Percentiles rank a stretch among this genome's conserved stretches.
phyloP scores from a whole-genome alignment of 345 rosid species.

The Chamaenerion angustifolium region DNA sequence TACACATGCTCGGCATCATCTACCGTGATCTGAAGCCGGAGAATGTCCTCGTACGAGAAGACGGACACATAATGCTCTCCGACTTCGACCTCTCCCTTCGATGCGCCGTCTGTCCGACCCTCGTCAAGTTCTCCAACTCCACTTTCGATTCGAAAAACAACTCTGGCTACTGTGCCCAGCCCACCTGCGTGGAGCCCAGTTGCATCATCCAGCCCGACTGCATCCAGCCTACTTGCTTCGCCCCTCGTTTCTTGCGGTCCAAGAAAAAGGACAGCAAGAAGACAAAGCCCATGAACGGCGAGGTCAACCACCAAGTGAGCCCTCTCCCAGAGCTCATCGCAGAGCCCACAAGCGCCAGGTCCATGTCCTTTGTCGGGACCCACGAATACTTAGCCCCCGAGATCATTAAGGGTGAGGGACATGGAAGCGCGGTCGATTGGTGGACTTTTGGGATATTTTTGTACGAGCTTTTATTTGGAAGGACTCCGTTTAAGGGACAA shows the following conservation, averaged over 20 bases:
- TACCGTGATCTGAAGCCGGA: constrained; percentile 51
- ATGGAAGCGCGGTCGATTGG: constrained; percentile 39
- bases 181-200: constrained; percentile 12
- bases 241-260: constrained; percentile 9
- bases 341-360: constrained; percentile 29
- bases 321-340: constrained; percentile 32
- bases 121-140: constrained; percentile 12
- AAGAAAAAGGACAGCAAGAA: constrained; percentile 10
- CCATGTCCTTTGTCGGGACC: constrained; percentile 37
- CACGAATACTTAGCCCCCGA: constrained; percentile 36
- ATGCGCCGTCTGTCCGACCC: constrained; percentile 15
- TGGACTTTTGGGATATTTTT: constrained; percentile 38
- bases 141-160: constrained; percentile 4
- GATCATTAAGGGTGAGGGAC: constrained; percentile 34
- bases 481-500: constrained; percentile 30
- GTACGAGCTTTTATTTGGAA: constrained; percentile 28
- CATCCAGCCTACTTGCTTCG: constrained; percentile 14
- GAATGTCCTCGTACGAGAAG: constrained; percentile 50
- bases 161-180: constrained; percentile 16
- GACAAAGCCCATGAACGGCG: constrained; percentile 6
- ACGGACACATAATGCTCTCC: constrained; percentile 55
- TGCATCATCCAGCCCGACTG: constrained; percentile 16
- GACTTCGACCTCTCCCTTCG: constrained; percentile 48
- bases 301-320: constrained; percentile 14
- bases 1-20: constrained; percentile 47